Conservation (phyloP, 2,329 filamentous ascomycete species). For the Nemania abortiva region DNA sequence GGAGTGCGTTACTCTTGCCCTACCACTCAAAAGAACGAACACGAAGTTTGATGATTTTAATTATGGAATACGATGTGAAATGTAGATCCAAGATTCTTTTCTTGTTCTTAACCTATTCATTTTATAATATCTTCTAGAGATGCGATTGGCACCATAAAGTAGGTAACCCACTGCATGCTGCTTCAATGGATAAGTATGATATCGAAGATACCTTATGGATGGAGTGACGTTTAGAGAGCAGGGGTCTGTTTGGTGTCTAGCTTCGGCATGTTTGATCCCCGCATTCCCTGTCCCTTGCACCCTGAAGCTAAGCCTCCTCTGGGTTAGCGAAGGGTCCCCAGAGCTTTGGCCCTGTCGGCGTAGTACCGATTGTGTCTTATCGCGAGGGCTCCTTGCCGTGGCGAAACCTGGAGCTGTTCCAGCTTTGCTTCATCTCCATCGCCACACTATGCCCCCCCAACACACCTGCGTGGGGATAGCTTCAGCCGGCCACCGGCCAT, state of each 20-base stretch:
- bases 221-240: conserved; percentile 13
- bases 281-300: conserved; percentile 27
- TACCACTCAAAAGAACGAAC: not conserved
- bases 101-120: not conserved
- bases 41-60: not conserved
- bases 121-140: not conserved
- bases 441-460: conserved; percentile 44
- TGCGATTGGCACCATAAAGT: not conserved
- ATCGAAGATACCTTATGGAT: not conserved
- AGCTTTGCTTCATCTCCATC: conserved; percentile 60
- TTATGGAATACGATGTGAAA: not conserved
- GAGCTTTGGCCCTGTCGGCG: conserved; percentile 38
- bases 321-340: conserved; percentile 32
- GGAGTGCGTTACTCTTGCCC: not conserved
- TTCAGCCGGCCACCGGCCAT: conserved; percentile 12
- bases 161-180: not conserved
- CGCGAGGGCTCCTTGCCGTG: conserved; percentile 43
- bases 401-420: conserved; percentile 62
- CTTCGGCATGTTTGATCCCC: conserved; percentile 43
- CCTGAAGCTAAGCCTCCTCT: conserved; percentile 43
- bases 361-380: conserved; percentile 43
- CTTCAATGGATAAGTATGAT: not conserved
- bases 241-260: conserved; percentile 34
- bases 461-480: conserved; percentile 23
- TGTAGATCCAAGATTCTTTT: not conserved